Base-by-base conservation (phyloP, 1,139 yeast species). In the Debaryomycetaceae sp. region DNA sequence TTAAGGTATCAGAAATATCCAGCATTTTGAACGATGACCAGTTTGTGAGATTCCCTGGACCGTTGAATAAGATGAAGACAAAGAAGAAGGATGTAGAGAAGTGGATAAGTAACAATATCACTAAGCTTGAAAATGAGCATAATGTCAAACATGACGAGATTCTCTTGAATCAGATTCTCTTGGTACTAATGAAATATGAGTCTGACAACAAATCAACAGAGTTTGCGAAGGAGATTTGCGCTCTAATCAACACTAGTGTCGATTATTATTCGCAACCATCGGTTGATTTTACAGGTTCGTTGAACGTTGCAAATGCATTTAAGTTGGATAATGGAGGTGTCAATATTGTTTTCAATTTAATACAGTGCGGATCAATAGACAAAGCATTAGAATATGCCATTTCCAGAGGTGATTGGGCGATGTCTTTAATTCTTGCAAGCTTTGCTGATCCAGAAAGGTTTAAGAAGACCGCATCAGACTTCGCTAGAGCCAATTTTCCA, bases 401-500 rank as follows among this genome's bases (percentile, higher is more conserved):
- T 31, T 73, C 78, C 2, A 77, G 79, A 46, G 79, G 82, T 11
- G 87, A 88, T 50, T 90, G 90, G 87, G 81, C 95, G 0, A 73
- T 90, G 60, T 87, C 96, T 0, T 62, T 91, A 45, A 64, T 89
- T 36, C 69, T 91, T 45, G 84, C 95, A 1, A 78, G 85, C 47
- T 65, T 87, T 13, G 66, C 81, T 33, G 85, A 95, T 1, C 76
- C 78, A 13, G 83, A 80, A 5, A 72, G 74, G 41, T 85, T 89
- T 78, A 68, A 80, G 6, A 70, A 73, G 31, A 76, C 85, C 9
- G 85, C 85, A 1, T 53, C 69, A 4, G 78, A 71, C 45, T 74
- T 63, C 48, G 72, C 77, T 2, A 58, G 76, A 41, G 57, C 57
- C 22, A 57, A 60, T 4, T 72, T 67, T 50, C 65, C 75, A 39